These are phyloP conservation scores for Marasmius tenuissimus DNA, from an alignment of 1,284 basidiomycete species.

Conservation along the genomic window DNA sequence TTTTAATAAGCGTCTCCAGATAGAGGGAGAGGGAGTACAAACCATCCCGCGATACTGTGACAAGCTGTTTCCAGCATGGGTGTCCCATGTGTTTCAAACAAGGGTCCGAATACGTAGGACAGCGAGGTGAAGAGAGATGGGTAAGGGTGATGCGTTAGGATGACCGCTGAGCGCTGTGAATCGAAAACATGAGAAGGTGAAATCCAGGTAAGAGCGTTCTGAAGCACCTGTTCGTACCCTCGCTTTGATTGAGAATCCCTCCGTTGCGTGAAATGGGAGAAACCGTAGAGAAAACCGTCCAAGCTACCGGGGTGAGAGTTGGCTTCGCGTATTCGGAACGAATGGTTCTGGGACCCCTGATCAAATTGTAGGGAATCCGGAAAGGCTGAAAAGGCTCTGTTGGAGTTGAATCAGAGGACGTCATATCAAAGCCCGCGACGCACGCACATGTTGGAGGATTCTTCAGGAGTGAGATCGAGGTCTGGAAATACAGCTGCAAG, in stretches of 20 bases:
- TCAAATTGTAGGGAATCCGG: slow-evolving; percentile 88
- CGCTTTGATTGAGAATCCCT: slow-evolving; percentile 71
- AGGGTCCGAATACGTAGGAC: slow-evolving; percentile 71
- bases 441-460: slow-evolving; percentile 83
- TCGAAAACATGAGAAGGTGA: slow-evolving; percentile 3
- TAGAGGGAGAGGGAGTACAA: slow-evolving; percentile 24
- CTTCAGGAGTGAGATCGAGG: slow-evolving; percentile 59
- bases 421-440: background rate
- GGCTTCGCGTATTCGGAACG: slow-evolving; percentile 63
- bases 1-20: background rate
- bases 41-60: slow-evolving; percentile 87
- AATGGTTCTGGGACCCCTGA: slow-evolving; percentile 71
- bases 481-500: slow-evolving; percentile 73
- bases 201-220: slow-evolving; percentile 2
- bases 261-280: slow-evolving; percentile 78
- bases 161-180: slow-evolving; percentile 77
- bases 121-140: slow-evolving; percentile 80
- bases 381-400: slow-evolving; percentile 90
- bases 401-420: slow-evolving; percentile 11
- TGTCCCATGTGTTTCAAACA: slow-evolving; percentile 73
- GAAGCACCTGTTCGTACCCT: slow-evolving; percentile 82
- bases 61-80: slow-evolving; percentile 86
- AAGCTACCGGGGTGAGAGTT: slow-evolving; percentile 37
- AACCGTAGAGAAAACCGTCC: slow-evolving; percentile 82
- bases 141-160: slow-evolving; percentile 83